Base-by-base conservation (phyloP, 1,284 basidiomycete genomes). In the Cutaneotrichosporon cutaneum region DNA sequence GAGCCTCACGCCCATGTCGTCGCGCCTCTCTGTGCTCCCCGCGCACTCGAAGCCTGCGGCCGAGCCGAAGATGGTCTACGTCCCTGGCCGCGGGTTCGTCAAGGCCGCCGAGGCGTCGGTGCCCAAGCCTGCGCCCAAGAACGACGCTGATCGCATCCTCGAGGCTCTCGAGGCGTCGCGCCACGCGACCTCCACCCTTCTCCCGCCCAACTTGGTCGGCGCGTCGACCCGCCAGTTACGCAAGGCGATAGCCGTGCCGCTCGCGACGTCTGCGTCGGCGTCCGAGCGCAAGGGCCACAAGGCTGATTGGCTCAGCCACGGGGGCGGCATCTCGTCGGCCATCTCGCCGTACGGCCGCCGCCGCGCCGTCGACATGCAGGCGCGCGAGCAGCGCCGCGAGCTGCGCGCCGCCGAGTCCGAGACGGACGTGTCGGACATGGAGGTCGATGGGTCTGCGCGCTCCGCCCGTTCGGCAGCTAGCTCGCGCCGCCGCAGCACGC, bases 341-440 rank as follows among this genome's bases (percentile, higher is more conserved):
- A 78, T 79, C 51, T 76, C 74, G 56, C 77, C 77, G 7, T 79
- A 79, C 59, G 77, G 76, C 16, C 68, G 77, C 53, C 66, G 76
- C 30, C 69, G 69, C 44, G 70, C 70, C 35, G 69, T 68, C 21
- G 73, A 77, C 45, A 53, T 63, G 32, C 66, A 68, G 26, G 67
- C 67, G 4, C 62, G 71, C 39, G 72, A 73, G 50, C 68, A 64
- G 50, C 63, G 70, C 55, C 59, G 60, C 22, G 68, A 63, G 47
- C 45, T 36, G 4, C 54, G 57, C 33, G 44, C 55, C 26, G 42
- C 21, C 2, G 54, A 56, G 35, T 58, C 55, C 1, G 63, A 62
- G 26, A 53, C 59, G 16, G 52, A 60, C 22, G 58, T 51, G 36
- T 65, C 59, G 32, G 63, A 67, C 39, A 63, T 62, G 60, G 63